Evolutionary conservation across 2,329 filamentous ascomycete genomes (phyloP), one percentile per base, ranked within the genome.

Genomic region (Tolypocladium guangdongense): DNA sequence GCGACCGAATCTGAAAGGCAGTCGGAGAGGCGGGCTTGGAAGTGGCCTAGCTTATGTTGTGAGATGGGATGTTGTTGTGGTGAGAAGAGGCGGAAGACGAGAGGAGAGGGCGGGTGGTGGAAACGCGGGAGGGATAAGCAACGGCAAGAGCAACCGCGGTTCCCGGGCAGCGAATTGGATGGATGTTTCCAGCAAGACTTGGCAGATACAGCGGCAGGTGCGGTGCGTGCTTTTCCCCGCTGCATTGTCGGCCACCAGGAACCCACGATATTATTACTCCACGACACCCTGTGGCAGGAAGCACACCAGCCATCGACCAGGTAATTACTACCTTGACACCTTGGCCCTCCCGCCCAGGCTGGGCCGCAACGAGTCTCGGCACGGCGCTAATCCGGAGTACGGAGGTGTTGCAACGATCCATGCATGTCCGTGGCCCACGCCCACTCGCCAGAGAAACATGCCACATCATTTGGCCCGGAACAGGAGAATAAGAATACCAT

Each of bases 51-150:
- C 45, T 49, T 20, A 53, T 53, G 51, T 30, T 41, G 51, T 37
- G 37, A 27, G 51, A 57, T 53, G 56, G 50, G 49, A 55, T 56
- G 49, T 37, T 38, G 53, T 38, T 49, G 47, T 51, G 51, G 20
- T 46, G 48, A 47, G 35, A 49, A 43, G 49, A 47, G 38, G 24
- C 14, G 47, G 38, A 50, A 48, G 45, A 50, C 33, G 37, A 54
- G 35, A 49, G 43, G 50, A 52, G 24, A 50, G 52, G 43, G 24
- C 2, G 43, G 41, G 43, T n/a, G 41, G 20, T 7, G 39, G 41
- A 18, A 37, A 37, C 14, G 1, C 6, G 43, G 43, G n/a, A 8
- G 30, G 30, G 33, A 2, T 4, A 33, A n/a, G 27, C 16, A 11
- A 12, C 22, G 27, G 43, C 12, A 46, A 20, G 27, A 4, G 27